phyloP scores from a whole-genome alignment of 805 yeast genomes.

The Starmerella ratchasimensis region DNA sequence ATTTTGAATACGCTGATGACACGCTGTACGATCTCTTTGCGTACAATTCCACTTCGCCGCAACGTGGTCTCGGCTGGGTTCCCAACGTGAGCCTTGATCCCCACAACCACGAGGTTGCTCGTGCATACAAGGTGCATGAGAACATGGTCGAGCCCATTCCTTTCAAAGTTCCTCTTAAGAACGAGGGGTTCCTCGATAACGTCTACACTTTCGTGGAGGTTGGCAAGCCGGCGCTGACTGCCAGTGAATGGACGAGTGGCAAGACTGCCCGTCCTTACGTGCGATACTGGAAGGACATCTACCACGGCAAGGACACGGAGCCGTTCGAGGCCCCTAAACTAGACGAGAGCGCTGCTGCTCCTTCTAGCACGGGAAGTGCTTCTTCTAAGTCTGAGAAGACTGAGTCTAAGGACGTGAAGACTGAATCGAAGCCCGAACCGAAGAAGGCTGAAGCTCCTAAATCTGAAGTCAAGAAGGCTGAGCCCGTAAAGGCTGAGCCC shows the following conservation, averaged over 20 bases:
- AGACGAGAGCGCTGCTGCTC: conserved; percentile 22
- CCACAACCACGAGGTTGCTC: conserved; percentile 70
- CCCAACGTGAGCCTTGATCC: conserved; percentile 74
- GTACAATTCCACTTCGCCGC: conserved; percentile 78
- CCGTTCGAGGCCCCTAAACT: conserved; percentile 21
- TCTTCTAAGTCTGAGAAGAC: conserved; percentile 3
- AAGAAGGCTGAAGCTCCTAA: conserved; percentile 17
- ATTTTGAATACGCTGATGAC: conserved; percentile 79
- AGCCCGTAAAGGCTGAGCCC: conserved; percentile 18
- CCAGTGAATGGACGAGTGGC: conserved; percentile 70
- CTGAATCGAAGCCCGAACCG: conserved; percentile 1
- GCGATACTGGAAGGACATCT: conserved; percentile 59
- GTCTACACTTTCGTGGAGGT: conserved; percentile 88
- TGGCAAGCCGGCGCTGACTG: conserved; percentile 57
- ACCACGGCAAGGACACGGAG: conserved; percentile 54
- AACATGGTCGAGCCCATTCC: conserved; percentile 77
- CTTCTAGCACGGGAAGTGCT: too few relatives aligned
- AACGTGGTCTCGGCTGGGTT: conserved; percentile 85
- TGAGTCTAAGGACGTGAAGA: conserved; percentile 1
- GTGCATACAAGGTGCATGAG: conserved; percentile 75
- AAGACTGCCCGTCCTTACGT: conserved; percentile 68
- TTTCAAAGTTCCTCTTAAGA: conserved; percentile 83
- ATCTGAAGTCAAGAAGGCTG: conserved; percentile 18
- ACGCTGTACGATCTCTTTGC: conserved; percentile 76
- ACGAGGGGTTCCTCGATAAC: conserved; percentile 85